Conservation (phyloP, 768 basidiomycete genomes). For the Rhodocollybia butyracea region DNA sequence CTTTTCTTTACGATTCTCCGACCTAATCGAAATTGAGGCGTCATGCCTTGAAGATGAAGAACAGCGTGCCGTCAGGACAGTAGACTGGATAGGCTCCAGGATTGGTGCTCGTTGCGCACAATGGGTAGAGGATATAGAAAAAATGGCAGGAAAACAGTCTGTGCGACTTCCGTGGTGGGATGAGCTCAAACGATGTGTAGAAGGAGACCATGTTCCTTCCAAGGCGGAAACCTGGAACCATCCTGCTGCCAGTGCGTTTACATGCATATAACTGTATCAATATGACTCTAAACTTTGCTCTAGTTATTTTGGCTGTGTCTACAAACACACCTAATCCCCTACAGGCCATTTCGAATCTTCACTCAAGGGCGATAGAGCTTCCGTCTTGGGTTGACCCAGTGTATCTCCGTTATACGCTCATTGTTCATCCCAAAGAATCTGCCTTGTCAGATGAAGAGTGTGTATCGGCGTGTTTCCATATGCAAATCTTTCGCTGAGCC, state of each 20-base stretch:
- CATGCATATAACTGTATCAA: background rate
- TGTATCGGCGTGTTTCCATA: slow-evolving; percentile 27
- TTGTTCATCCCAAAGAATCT: slow-evolving; percentile 71
- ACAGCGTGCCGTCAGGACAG: slow-evolving; percentile 69
- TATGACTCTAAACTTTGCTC: slow-evolving; percentile 10
- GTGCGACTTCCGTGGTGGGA: slow-evolving; percentile 83
- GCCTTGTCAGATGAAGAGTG: slow-evolving; percentile 78
- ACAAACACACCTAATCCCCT: slow-evolving; percentile 80
- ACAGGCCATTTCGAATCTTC: slow-evolving; percentile 74
- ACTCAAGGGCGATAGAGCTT: slow-evolving; percentile 61
- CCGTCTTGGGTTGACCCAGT: slow-evolving; percentile 81
- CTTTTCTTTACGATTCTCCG: slow-evolving; percentile 78
- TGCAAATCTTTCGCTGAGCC: slow-evolving; percentile 1
- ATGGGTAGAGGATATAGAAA: slow-evolving; percentile 72
- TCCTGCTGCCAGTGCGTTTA: slow-evolving; percentile 72
- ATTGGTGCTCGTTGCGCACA: slow-evolving; percentile 57
- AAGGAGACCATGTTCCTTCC: slow-evolving; percentile 73
- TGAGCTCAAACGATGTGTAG: slow-evolving; percentile 70
- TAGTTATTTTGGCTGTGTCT: slow-evolving; percentile 81
- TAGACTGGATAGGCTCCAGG: slow-evolving; percentile 84
- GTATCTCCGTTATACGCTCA: slow-evolving; percentile 68
- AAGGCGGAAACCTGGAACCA: slow-evolving; percentile 84
- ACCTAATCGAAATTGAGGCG: slow-evolving; percentile 65
- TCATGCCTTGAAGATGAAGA: slow-evolving; percentile 80
- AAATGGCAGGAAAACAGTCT: slow-evolving; percentile 33